Percentiles rank a stretch among this genome's conserved stretches.
Evolutionary conservation across 257 asterid genomes (phyloP).

Genomic region (Nicotiana sylvestris): DNA sequence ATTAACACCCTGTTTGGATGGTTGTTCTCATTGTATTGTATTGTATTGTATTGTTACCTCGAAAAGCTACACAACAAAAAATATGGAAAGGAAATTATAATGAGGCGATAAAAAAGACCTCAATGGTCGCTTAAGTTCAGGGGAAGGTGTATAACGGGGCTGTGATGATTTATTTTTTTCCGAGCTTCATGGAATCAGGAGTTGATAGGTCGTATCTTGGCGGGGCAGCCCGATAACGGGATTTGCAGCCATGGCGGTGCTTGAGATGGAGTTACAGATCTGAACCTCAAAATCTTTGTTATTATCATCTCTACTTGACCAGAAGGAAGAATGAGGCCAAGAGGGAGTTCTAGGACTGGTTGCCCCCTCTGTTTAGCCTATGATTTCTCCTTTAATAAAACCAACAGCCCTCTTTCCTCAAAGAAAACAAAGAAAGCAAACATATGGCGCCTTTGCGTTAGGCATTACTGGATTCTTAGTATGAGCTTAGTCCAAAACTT

Average conservation of each 20-base stretch:
- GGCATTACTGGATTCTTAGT: no score
- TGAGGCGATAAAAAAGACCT: no score
- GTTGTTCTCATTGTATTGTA: not conserved
- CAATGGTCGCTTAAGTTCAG: no score
- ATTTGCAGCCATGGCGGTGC: not conserved
- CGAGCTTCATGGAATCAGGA: not conserved
- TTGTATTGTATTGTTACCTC: not conserved
- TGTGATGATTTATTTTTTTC: not conserved
- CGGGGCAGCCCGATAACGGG: not conserved
- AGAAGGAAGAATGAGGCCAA: not conserved
- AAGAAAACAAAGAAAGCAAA: not conserved
- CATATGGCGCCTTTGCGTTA: not conserved
- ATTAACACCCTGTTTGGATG: not conserved
- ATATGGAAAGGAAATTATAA: not conserved
- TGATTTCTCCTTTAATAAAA: not conserved
- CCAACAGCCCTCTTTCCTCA: not conserved
- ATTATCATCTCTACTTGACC: not conserved
- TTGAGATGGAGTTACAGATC: not conserved
- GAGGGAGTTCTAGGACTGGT: not conserved
- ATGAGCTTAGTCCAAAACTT: not conserved
- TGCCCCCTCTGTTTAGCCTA: not conserved
- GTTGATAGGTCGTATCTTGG: not conserved
- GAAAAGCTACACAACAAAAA: no score
- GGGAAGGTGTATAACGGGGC: not conserved
- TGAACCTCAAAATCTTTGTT: not conserved